phyloP scores from a whole-genome alignment of 169 alveolate species.

The Plasmodium gallinaceum region DNA sequence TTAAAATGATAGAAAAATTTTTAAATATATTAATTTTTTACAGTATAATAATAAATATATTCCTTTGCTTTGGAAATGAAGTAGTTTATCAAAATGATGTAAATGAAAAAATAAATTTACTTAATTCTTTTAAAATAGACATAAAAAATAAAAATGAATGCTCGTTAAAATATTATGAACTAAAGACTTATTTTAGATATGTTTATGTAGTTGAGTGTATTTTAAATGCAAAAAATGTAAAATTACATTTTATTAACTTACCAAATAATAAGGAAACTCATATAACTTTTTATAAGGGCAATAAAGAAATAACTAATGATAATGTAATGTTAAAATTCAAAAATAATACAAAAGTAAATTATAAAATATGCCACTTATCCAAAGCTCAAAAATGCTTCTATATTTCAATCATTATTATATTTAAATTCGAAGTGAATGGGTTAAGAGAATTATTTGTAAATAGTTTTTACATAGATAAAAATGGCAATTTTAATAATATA shows the following conservation, averaged over 20 bases:
- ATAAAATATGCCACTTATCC: conserved; percentile 21
- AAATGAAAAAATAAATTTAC: background rate
- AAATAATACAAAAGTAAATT: conserved; percentile 23
- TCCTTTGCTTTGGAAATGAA: conserved; percentile 11
- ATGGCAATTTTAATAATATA: background rate
- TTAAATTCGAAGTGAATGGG: conserved; percentile 3
- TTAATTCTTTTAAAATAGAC: conserved; percentile 13
- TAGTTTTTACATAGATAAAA: background rate
- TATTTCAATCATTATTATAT: conserved; percentile 30
- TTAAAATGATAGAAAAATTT: conserved; percentile 11
- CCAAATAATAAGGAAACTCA: conserved; percentile 2
- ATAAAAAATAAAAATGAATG: conserved; percentile 44
- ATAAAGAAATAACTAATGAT: conserved; percentile 41
- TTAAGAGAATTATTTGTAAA: conserved; percentile 25
- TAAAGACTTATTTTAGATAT: conserved; percentile 17
- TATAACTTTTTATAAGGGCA: conserved; percentile 11
- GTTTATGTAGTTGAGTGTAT: conserved; percentile 34
- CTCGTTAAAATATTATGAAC: conserved; percentile 22
- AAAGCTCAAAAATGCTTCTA: conserved; percentile 6
- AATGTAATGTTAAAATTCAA: background rate
- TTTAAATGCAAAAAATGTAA: conserved; percentile 14
- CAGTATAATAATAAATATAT: background rate
- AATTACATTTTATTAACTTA: conserved; percentile 12
- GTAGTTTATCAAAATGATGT: background rate
- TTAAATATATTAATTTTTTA: background rate